phyloP scores from a whole-genome alignment of 768 basidiomycete genomes.

The Termitomyces sp. region DNA sequence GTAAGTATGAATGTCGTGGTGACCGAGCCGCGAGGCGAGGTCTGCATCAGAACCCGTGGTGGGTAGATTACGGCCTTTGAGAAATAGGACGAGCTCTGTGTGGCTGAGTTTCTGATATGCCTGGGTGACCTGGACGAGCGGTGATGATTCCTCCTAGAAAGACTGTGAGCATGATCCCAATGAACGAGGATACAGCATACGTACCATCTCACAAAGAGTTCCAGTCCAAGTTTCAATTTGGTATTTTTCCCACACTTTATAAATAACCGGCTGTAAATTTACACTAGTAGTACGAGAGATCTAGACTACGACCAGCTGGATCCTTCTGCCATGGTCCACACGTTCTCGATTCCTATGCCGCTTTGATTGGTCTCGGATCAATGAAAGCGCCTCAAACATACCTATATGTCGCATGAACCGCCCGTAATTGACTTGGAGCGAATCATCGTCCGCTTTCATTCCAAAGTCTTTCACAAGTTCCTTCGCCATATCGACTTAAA shows the following conservation, averaged over 20 bases:
- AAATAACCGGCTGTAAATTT: neutral
- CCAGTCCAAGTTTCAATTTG: neutral
- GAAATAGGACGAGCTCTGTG: slow-evolving; percentile 71
- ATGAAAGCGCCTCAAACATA: slow-evolving; percentile 11
- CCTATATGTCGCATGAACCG: slow-evolving; percentile 58
- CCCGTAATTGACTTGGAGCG: slow-evolving; percentile 44
- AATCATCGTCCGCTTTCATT: slow-evolving; percentile 38
- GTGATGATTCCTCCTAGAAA: slow-evolving; percentile 30
- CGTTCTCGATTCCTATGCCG: slow-evolving; percentile 1
- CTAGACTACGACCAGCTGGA: neutral
- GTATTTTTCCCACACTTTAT: slow-evolving; percentile 9
- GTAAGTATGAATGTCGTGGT: slow-evolving; percentile 74
- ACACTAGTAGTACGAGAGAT: too few species aligned
- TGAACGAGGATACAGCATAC: slow-evolving; percentile 20
- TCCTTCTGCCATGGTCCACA: neutral
- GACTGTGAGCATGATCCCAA: slow-evolving; percentile 10
- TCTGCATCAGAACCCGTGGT: slow-evolving; percentile 58
- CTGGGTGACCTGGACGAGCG: slow-evolving; percentile 49
- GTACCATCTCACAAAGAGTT: slow-evolving; percentile 22
- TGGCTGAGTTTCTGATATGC: slow-evolving; percentile 69
- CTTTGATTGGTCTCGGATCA: neutral
- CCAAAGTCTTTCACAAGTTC: slow-evolving; percentile 48
- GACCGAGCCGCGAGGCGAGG: slow-evolving; percentile 67
- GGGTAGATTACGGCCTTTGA: slow-evolving; percentile 68
- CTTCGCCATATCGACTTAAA: slow-evolving; percentile 37